Conservation (phyloP, 306 rosid species). For the Elaeagnus macrophylla region DNA sequence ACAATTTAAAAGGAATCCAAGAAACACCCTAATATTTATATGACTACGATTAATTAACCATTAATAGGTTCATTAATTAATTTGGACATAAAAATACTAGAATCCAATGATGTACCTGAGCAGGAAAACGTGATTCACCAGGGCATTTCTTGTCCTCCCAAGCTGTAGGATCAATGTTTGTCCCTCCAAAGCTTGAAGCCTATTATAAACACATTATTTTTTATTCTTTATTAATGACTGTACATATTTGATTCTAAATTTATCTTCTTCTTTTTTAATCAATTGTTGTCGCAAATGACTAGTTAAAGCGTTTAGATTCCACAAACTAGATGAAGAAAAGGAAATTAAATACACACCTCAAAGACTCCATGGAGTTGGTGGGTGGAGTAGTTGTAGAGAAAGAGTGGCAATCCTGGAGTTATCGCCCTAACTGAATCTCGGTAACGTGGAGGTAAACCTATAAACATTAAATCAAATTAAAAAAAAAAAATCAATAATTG, state of each 20-base stretch:
- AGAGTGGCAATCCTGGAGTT: constrained; percentile 90
- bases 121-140: constrained; percentile 93
- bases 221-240: too few species aligned
- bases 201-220: constrained; percentile 15
- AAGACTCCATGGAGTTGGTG: constrained; percentile 98
- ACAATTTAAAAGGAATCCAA: constrained; percentile 1
- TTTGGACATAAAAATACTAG: neutral
- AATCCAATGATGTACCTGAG: constrained; percentile 52
- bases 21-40: neutral
- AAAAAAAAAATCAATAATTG: neutral
- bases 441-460: constrained; percentile 89
- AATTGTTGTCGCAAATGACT: too few species aligned
- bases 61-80: neutral
- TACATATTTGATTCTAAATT: too few species aligned
- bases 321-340: neutral
- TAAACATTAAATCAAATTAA: constrained; percentile 6
- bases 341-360: constrained; percentile 46
- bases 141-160: constrained; percentile 91
- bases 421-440: constrained; percentile 85
- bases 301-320: too few species aligned
- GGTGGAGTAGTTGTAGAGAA: constrained; percentile 88
- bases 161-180: constrained; percentile 84
- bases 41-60: neutral
- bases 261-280: too few species aligned
- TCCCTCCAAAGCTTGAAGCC: constrained; percentile 96